Conservation (phyloP, 106 monocot species). For the Phalaenopsis equestris region DNA sequence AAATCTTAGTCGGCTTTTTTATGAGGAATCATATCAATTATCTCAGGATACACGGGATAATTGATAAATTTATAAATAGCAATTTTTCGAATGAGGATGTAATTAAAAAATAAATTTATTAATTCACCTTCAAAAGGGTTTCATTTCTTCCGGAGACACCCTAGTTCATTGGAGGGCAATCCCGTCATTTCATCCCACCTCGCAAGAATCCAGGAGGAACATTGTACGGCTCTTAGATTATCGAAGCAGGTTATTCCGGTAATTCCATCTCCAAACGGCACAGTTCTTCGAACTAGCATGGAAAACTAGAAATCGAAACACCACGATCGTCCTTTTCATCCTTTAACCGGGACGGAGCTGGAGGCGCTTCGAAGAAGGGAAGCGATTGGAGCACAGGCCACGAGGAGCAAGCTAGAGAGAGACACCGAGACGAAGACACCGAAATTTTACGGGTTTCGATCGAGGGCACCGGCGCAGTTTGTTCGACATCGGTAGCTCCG, state of each 20-base stretch:
- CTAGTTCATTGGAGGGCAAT: neutral
- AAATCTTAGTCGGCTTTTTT: too few relatives aligned
- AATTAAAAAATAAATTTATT: too few relatives aligned
- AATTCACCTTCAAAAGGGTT: too few relatives aligned
- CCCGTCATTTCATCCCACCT: neutral
- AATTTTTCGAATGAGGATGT: too few relatives aligned
- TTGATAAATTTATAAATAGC: too few relatives aligned
- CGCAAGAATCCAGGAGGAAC: slow-evolving; percentile 5
- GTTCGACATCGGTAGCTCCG: neutral
- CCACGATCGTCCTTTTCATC: slow-evolving; percentile 2
- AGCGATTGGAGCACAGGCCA: neutral
- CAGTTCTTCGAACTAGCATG: slow-evolving; percentile 1
- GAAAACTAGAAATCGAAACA: slow-evolving; percentile 4
- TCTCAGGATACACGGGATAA: too few relatives aligned
- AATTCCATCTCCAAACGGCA: neutral
- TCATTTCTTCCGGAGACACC: neutral
- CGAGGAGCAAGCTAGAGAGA: slow-evolving; percentile 5
- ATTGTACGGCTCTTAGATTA: neutral
- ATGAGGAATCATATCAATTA: too few relatives aligned
- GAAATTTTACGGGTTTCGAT: neutral
- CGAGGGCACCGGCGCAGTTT: neutral
- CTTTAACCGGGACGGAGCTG: slow-evolving; percentile 2
- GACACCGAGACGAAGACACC: neutral
- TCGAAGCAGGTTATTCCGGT: neutral
- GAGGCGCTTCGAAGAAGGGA: slow-evolving; percentile 10